Evolutionary conservation across 106 monocot species (phyloP).

Genomic region (Xerophyta viscosa): DNA sequence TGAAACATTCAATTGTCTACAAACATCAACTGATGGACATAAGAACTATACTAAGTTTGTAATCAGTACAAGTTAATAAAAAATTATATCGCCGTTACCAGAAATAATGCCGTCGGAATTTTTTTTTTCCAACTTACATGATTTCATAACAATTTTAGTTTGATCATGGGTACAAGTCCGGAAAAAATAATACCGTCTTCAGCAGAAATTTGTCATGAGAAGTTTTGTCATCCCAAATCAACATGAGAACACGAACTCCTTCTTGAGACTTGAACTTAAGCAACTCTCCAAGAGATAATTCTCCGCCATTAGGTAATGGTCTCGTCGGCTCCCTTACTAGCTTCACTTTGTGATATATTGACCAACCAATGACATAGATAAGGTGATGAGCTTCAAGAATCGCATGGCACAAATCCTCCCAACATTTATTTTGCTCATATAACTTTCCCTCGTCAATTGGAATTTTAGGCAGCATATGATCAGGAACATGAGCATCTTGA

Average conservation of each 20-base stretch:
- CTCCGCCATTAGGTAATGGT: conserved; percentile 38
- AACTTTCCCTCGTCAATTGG: conserved; percentile 29
- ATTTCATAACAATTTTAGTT: no score
- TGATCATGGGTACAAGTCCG: no score
- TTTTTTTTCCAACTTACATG: no score
- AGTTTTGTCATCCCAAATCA: conserved; percentile 89
- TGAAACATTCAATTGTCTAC: no score
- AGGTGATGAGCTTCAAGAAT: conserved; percentile 59
- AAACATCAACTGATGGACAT: no score
- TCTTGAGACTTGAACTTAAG: conserved; percentile 60
- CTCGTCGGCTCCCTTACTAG: conserved; percentile 48
- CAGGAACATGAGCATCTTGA: conserved; percentile 70
- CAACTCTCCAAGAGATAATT: conserved; percentile 53
- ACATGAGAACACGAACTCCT: conserved; percentile 61
- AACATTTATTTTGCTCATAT: conserved; percentile 49
- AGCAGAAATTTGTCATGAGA: conserved; percentile 75
- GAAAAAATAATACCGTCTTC: conserved; percentile 58
- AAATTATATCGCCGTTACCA: no score
- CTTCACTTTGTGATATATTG: conserved; percentile 46
- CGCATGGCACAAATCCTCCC: conserved; percentile 72
- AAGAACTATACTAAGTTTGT: no score
- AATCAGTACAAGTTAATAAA: no score
- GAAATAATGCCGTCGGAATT: no score
- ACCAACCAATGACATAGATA: conserved; percentile 72
- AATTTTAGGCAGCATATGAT: conserved; percentile 33